Conservation (phyloP, 495 filamentous ascomycete species). For the Penicillium robsamsonii region DNA sequence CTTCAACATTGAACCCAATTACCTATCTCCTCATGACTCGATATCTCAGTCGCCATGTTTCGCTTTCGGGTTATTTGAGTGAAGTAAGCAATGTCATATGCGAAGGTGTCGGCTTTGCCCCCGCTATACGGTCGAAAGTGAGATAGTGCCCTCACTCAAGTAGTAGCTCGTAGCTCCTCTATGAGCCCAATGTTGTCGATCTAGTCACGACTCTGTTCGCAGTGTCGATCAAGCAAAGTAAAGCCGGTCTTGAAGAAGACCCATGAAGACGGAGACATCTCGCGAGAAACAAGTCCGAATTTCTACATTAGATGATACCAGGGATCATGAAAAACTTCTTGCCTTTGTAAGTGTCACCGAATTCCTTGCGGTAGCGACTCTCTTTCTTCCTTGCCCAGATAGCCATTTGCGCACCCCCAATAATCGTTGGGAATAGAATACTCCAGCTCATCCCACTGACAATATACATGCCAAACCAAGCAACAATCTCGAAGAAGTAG, state of each 20-base stretch:
- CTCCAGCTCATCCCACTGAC: constrained; percentile 73
- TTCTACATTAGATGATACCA: constrained; percentile 31
- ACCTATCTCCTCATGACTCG: not conserved
- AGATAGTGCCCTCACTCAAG: constrained; percentile 3
- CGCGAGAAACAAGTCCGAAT: no score
- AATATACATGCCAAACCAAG: constrained; percentile 76
- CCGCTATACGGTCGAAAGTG: not conserved
- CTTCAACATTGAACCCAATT: no score
- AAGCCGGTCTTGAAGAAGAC: constrained; percentile 12
- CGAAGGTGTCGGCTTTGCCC: not conserved
- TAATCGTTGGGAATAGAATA: constrained; percentile 65
- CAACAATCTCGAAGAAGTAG: constrained; percentile 87
- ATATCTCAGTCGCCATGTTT: not conserved
- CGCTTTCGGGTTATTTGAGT: not conserved
- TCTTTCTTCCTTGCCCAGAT: constrained; percentile 92
- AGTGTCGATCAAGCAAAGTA: constrained; percentile 14
- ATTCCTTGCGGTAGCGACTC: constrained; percentile 80
- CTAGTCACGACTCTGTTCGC: constrained; percentile 17
- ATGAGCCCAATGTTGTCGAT: constrained; percentile 14
- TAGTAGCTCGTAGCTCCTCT: constrained; percentile 16
- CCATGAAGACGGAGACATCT: constrained; percentile 18
- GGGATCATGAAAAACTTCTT: constrained; percentile 82
- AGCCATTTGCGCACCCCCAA: constrained; percentile 73
- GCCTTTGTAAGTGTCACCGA: constrained; percentile 83
- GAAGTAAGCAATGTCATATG: not conserved